Conservation (phyloP, 306 rosid species). For the Mimosa pudica region DNA sequence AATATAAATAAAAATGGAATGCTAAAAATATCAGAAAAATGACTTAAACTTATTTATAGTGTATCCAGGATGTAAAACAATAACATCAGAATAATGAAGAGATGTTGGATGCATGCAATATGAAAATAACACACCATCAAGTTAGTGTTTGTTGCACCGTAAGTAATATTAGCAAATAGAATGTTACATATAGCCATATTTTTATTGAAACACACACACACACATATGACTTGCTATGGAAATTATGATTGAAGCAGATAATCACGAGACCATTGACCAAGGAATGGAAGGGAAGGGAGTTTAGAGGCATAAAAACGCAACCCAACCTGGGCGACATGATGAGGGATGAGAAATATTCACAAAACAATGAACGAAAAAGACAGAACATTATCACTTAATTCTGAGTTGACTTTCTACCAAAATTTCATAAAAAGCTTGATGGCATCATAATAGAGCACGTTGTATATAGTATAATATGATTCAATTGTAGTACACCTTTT, state of each 20-base stretch:
- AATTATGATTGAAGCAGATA: neutral
- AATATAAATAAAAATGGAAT: too few species aligned
- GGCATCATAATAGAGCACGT: neutral
- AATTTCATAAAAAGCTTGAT: constrained; percentile 1
- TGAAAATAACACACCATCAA: too few species aligned
- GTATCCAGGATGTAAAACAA: too few species aligned
- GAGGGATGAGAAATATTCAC: constrained; percentile 9
- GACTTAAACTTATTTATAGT: too few species aligned
- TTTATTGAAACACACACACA: too few species aligned
- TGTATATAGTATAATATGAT: neutral
- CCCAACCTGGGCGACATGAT: neutral
- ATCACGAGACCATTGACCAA: constrained; percentile 31
- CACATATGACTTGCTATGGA: neutral
- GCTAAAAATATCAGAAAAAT: too few species aligned
- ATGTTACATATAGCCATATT: too few species aligned
- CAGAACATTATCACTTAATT: constrained; percentile 30
- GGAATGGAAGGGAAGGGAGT: neutral
- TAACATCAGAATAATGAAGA: too few species aligned
- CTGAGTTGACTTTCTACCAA: constrained; percentile 51
- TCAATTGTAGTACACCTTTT: neutral
- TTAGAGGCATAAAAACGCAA: neutral
- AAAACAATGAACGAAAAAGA: constrained; percentile 34
- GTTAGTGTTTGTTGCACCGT: too few species aligned
- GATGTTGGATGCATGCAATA: too few species aligned
- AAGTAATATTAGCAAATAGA: too few species aligned